Evolutionary conservation across 768 basidiomycete genomes (phyloP).

Genomic region (Pisolithus microcarpus): DNA sequence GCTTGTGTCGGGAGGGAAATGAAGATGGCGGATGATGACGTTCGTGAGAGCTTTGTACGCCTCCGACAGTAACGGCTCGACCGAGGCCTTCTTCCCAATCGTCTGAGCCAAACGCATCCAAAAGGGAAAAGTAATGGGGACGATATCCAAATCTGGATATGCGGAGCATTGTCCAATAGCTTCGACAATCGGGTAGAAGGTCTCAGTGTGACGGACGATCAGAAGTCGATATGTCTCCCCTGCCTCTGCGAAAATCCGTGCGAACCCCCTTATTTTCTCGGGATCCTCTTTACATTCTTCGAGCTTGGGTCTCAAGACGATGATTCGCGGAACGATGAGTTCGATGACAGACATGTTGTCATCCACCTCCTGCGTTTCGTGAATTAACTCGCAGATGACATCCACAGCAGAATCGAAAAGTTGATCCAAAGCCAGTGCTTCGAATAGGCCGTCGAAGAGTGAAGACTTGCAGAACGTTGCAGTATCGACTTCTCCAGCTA

Average conservation of each 20-base stretch:
- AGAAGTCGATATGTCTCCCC: conserved; percentile 92
- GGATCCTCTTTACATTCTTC: conserved; percentile 62
- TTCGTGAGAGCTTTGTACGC: conserved; percentile 80
- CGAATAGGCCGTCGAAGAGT: conserved; percentile 75
- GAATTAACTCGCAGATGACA: conserved; percentile 88
- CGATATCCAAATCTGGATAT: conserved; percentile 90
- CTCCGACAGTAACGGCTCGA: conserved; percentile 70
- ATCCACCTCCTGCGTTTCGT: conserved; percentile 96
- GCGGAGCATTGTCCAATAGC: conserved; percentile 92
- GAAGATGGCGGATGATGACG: conserved; percentile 84
- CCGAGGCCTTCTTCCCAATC: conserved; percentile 67
- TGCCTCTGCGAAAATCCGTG: conserved; percentile 92
- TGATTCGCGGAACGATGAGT: conserved; percentile 79
- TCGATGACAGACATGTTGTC: conserved; percentile 89
- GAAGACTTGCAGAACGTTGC: conserved; percentile 63
- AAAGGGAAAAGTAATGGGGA: conserved; percentile 95
- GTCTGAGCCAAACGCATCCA: conserved; percentile 96
- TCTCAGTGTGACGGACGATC: conserved; percentile 81
- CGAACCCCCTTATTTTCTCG: conserved; percentile 83
- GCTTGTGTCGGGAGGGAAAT: conserved; percentile 73
- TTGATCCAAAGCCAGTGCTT: conserved; percentile 73
- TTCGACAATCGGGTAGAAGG: conserved; percentile 92
- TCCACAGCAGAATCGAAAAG: conserved; percentile 94
- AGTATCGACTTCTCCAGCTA: conserved; percentile 75
- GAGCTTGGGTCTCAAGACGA: conserved; percentile 61